Evolutionary conservation across 129 eudicot genomes (phyloP), one percentile per base, ranked within the genome.

Genomic region (Ambrosia artemisiifolia): DNA sequence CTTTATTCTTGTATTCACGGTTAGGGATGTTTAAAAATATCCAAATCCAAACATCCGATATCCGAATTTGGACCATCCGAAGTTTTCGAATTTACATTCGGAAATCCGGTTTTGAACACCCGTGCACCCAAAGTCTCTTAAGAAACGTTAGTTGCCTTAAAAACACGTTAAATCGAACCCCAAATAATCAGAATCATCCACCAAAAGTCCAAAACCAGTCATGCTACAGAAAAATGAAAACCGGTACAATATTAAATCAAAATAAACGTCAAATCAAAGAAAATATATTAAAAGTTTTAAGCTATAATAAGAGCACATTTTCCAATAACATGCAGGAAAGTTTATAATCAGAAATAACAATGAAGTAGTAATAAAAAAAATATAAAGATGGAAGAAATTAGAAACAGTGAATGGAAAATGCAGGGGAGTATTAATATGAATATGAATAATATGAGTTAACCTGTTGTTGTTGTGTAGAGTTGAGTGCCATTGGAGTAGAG

Each of bases 391-490:
- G 28, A 24, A 24, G 28, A 24, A 24, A 24, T 24, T 24, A 44
- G 59, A 43, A 72, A 55, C 14, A 1, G 28, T 4, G 17, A 72
- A 44, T 30, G 68, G n/a, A n/a, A n/a, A n/a, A n/a, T n/a, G n/a
- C n/a, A n/a, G n/a, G n/a, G n/a, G n/a, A n/a, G n/a, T n/a, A n/a
- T n/a, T n/a, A n/a, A n/a, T n/a, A n/a, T n/a, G n/a, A n/a, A n/a
- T n/a, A n/a, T n/a, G n/a, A n/a, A n/a, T n/a, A 59, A 32, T 46
- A 11, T 72, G 69, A 59, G 46, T 11, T 43, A 3, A 73, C 77
- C 62, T 73, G 28, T 24, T 24, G 28, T 24, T 24, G 2, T 72
- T 60, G 77, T 72, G 77, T 72, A 43, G 77, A 72, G 47, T 44
- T 47, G 60, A 46, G 3, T 24, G 70, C 50, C 70, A 62, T 62